Evolutionary conservation across 108 stramenopile genomes (phyloP), one percentile per base, ranked within the genome.

Genomic region (Nitzschia inconspicua): DNA sequence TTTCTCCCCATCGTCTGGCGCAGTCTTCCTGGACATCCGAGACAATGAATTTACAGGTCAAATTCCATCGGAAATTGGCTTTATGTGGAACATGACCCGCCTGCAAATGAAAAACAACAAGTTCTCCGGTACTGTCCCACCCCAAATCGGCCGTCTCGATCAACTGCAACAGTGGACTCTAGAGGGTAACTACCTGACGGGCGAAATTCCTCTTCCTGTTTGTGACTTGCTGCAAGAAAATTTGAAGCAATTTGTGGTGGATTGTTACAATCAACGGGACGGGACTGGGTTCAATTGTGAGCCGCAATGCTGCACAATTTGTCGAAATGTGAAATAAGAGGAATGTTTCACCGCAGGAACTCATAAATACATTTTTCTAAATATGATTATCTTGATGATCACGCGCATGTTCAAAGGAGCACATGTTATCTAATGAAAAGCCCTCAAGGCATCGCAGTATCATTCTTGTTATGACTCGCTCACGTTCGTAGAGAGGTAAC

Each of bases 11-110:
- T 48, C 35, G 13, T 52, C 10, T 36, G 43, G 16, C 42, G 34
- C 41, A 60, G 68, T 60, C 37, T 53, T 56, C 35, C n/a, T 70
- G 31, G 50, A 60, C 35, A 14, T 70, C 30, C 53, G 62, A 52
- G 54, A 70, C 37, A 44, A 42, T 41, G 20, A 39, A 22, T 55
- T 69, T 8, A 34, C 6, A 19, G 68, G 68, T 27, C 42, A 39
- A 1, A 68, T 88, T 48, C 86, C 83, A 1, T 65, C 75, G 7
- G 79, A 80, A 27, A 29, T 90, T 25, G 82, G 85, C 0, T 47
- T 49, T 36, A 43, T 80, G 40, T 63, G 41, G 23, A 72, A 81
- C 42, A 59, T 90, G 27, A 52, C 40, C 3, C 39, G 30, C 25
- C 31, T 65, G 44, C 64, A 53, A 44, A 44, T 65, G 39, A 49